phyloP scores from a whole-genome alignment of 177 flowering plant species.

The Vitis hybrid region DNA sequence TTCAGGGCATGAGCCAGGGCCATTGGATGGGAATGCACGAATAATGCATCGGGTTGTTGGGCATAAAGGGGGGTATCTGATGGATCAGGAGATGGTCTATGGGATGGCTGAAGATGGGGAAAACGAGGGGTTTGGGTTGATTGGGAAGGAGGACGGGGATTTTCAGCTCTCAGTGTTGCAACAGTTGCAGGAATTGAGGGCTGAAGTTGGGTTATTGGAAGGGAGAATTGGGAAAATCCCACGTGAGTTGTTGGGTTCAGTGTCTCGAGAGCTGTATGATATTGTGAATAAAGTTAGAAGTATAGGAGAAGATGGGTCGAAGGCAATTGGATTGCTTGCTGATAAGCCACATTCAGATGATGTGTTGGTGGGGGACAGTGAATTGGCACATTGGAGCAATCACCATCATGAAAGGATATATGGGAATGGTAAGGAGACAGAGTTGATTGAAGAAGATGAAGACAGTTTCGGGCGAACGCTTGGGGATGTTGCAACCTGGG shows the following conservation, averaged over 20 bases:
- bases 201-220: constrained; percentile 69
- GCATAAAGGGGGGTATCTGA: constrained; percentile 60
- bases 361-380: constrained; percentile 69
- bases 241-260: constrained; percentile 45
- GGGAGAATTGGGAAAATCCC: constrained; percentile 63
- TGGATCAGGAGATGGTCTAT: constrained; percentile 72
- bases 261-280: constrained; percentile 72
- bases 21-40: constrained; percentile 96
- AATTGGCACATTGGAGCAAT: constrained; percentile 81
- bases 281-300: constrained; percentile 59
- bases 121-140: constrained; percentile 51
- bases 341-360: constrained; percentile 67
- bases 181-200: constrained; percentile 74
- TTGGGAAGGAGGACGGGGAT: constrained; percentile 68
- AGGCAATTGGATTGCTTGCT: constrained; percentile 43
- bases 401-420: constrained; percentile 60
- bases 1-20: constrained; percentile 97
- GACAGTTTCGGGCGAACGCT: constrained; percentile 81
- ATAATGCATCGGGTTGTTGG: constrained; percentile 94
- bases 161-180: constrained; percentile 60
- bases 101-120: constrained; percentile 78
- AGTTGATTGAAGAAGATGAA: constrained; percentile 86
- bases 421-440: constrained; percentile 70
- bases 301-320: constrained; percentile 60
- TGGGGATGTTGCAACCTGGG: constrained; percentile 81